Evolutionary conservation across 2,329 filamentous ascomycete genomes (phyloP).

Genomic region (Myrmaecium sp.): DNA sequence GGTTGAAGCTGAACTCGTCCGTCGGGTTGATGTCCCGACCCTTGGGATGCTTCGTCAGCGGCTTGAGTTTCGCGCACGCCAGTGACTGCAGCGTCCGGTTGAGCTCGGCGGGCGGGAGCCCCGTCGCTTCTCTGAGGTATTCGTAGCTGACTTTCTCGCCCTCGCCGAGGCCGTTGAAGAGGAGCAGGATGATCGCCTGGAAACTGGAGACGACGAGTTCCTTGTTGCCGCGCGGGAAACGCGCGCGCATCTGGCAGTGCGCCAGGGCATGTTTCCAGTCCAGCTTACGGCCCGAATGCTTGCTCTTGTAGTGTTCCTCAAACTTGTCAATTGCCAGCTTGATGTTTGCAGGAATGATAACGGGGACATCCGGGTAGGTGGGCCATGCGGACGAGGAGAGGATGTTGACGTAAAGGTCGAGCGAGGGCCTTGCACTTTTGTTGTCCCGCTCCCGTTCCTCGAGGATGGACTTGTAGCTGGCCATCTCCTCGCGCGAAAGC

Average conservation of each 20-base stretch:
- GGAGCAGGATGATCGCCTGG: constrained; percentile 75
- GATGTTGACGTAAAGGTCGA: constrained; percentile 75
- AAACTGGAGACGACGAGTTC: constrained; percentile 83
- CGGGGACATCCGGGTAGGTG: constrained; percentile 60
- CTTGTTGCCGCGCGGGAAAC: constrained; percentile 64
- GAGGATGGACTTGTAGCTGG: constrained; percentile 59
- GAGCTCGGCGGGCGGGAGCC: constrained; percentile 59
- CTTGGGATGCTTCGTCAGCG: constrained; percentile 72
- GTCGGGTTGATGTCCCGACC: constrained; percentile 60
- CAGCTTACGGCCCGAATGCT: constrained; percentile 74
- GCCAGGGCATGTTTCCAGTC: constrained; percentile 90
- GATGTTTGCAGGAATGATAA: constrained; percentile 62
- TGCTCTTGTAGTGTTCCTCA: constrained; percentile 70
- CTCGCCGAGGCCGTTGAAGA: constrained; percentile 61
- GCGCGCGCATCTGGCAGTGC: constrained; percentile 70
- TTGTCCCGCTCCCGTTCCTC: no score
- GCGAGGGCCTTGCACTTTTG: constrained; percentile 35
- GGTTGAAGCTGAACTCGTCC: constrained; percentile 76
- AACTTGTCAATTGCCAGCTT: constrained; percentile 64
- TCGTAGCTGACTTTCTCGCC: constrained; percentile 54
- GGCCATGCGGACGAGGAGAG: constrained; percentile 90
- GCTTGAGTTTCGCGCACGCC: constrained; percentile 74
- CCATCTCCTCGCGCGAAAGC: constrained; percentile 80
- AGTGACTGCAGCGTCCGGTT: constrained; percentile 86
- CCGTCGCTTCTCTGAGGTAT: constrained; percentile 58